These are phyloP conservation scores for Rheum nobile DNA, from an alignment of 148 eudicot genomes.

Conservation along the genomic window DNA sequence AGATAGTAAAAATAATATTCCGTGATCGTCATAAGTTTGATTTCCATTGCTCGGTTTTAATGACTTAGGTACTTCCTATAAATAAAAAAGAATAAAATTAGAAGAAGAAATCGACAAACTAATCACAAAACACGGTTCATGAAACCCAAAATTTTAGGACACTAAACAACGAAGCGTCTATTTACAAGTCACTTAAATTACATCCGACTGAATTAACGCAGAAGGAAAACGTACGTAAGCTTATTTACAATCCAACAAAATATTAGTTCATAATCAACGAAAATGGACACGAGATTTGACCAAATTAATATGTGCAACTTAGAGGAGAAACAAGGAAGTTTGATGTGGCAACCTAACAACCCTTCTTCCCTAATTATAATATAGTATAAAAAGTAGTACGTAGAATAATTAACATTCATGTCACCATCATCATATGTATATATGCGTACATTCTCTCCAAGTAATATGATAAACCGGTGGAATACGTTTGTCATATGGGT, in stretches of 20 bases:
- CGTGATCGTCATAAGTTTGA: too few relatives aligned
- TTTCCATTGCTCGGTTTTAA: too few relatives aligned
- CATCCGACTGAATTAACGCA: not conserved
- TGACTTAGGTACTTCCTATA: too few relatives aligned
- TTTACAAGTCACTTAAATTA: not conserved
- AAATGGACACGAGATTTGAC: not conserved
- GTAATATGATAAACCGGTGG: not conserved
- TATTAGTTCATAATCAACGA: not conserved
- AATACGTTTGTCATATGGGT: not conserved
- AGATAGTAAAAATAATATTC: too few relatives aligned
- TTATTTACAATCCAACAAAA: not conserved
- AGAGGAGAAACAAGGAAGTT: not conserved
- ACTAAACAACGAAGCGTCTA: not conserved
- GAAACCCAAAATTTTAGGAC: not conserved
- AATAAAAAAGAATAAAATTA: too few relatives aligned
- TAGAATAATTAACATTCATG: not conserved
- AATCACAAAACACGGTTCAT: not conserved
- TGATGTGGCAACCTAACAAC: constrained; percentile 1
- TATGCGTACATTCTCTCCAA: not conserved
- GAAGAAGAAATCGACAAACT: too few relatives aligned
- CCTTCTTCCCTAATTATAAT: not conserved
- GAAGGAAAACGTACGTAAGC: not conserved
- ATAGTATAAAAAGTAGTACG: not conserved
- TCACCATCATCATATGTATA: not conserved
- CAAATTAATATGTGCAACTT: not conserved